Percentiles rank a stretch among this genome's conserved stretches.
Conservation (phyloP, 2,329 filamentous ascomycete genomes). For the Neofusicoccum umdonicola region DNA sequence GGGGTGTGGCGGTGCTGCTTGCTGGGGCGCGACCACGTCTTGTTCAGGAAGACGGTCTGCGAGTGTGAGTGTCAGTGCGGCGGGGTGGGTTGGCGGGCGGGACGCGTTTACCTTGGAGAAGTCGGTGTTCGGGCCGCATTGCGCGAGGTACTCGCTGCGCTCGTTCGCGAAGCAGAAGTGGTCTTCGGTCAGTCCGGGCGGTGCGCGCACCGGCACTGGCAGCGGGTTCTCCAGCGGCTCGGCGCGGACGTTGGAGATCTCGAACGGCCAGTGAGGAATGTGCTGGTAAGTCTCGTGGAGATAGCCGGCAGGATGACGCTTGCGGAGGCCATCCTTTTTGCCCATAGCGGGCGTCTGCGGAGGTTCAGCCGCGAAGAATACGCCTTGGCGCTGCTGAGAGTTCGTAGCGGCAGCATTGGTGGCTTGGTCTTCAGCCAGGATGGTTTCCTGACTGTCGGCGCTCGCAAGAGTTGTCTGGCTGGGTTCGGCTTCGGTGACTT, state of each 20-base stretch:
- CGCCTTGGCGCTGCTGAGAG: too few relatives aligned
- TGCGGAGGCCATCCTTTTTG: too few relatives aligned
- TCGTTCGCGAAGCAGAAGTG: conserved; percentile 3
- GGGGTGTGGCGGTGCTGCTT: neutral
- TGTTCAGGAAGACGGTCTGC: neutral
- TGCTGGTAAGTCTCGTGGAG: neutral
- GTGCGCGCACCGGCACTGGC: neutral
- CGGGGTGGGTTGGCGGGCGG: neutral
- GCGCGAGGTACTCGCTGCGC: neutral
- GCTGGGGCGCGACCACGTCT: neutral
- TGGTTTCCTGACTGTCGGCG: too few relatives aligned
- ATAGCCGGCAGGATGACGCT: too few relatives aligned
- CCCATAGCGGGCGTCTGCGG: too few relatives aligned
- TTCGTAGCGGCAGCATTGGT: too few relatives aligned
- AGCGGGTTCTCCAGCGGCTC: neutral
- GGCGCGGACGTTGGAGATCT: neutral
- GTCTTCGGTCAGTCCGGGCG: neutral
- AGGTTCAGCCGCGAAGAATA: too few relatives aligned
- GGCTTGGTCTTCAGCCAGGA: too few relatives aligned
- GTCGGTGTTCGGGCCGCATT: neutral
- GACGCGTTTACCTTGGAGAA: neutral
- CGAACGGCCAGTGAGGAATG: neutral
- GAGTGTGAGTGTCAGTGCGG: neutral
- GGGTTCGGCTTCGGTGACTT: too few relatives aligned
- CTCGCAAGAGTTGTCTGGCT: too few relatives aligned